Conservation (phyloP, 805 yeast species). For the Cyberlindnera mrakii region DNA sequence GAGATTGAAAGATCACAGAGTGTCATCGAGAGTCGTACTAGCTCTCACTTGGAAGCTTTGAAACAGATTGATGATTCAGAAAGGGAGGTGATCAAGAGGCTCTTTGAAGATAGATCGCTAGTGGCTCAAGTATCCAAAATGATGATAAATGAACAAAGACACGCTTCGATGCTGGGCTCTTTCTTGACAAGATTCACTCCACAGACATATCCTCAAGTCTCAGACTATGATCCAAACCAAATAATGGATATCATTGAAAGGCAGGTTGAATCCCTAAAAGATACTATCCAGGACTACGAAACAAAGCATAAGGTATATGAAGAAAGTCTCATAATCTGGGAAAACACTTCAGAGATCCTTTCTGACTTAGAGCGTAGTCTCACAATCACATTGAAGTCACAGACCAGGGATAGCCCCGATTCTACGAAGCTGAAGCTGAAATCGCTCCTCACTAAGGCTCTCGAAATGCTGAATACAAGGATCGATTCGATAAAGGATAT, state of each 20-base stretch:
- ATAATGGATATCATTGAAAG: conserved; percentile 16
- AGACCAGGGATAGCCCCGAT: neutral
- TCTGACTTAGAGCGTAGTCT: conserved; percentile 16
- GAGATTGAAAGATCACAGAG: conserved; percentile 42
- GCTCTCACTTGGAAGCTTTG: conserved; percentile 36
- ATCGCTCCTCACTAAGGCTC: conserved; percentile 1
- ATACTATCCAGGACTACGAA: conserved; percentile 6
- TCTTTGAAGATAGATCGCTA: conserved; percentile 24
- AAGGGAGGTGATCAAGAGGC: conserved; percentile 25
- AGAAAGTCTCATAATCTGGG: conserved; percentile 20
- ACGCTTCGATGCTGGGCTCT: conserved; percentile 9
- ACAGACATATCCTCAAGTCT: conserved; percentile 4
- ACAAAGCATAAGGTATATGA: conserved; percentile 8
- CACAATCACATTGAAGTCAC: conserved; percentile 13
- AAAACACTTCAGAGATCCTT: conserved; percentile 12
- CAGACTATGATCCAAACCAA: conserved; percentile 4
- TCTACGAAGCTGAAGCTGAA: conserved; percentile 9
- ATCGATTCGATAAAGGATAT: conserved; percentile 5
- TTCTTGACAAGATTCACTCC: conserved; percentile 12
- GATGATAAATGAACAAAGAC: neutral
- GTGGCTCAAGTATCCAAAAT: conserved; percentile 1
- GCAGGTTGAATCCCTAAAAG: conserved; percentile 17
- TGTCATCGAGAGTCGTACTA: conserved; percentile 41
- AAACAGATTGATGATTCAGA: conserved; percentile 35
- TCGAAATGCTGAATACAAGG: conserved; percentile 8